phyloP scores from a whole-genome alignment of 2,329 filamentous ascomycete genomes.

The Teratosphaeriaceae sp. region DNA sequence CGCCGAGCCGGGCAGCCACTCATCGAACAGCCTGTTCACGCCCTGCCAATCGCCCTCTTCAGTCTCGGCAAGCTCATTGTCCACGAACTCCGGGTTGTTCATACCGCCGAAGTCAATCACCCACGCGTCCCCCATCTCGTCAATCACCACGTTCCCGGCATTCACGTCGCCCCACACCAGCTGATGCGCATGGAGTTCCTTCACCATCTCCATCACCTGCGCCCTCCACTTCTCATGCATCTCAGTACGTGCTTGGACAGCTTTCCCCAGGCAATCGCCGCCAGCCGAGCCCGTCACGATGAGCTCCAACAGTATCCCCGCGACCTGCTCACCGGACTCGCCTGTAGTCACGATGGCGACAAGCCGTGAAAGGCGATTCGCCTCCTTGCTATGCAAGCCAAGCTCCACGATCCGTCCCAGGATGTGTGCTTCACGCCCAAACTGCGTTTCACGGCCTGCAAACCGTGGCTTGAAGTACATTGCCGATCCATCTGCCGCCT shows the following conservation, averaged over 20 bases:
- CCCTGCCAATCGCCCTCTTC: conserved; percentile 19
- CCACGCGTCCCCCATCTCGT: conserved; percentile 17
- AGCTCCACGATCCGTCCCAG: not conserved
- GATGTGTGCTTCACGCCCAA: not conserved
- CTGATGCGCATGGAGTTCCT: conserved; percentile 14
- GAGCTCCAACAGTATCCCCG: not conserved
- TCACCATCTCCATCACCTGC: not conserved
- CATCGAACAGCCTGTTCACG: conserved; percentile 12
- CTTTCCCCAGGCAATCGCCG: not conserved
- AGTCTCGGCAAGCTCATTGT: conserved; percentile 17
- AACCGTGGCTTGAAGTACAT: not conserved
- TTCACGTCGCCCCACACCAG: conserved; percentile 25
- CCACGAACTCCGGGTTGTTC: conserved; percentile 20
- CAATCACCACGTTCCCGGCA: conserved; percentile 21
- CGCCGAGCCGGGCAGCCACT: conserved; percentile 4
- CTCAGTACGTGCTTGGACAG: not conserved
- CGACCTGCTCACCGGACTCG: not conserved
- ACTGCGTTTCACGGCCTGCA: not conserved
- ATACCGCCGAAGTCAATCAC: conserved; percentile 23
- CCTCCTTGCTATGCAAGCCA: not conserved
- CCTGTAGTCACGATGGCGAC: not conserved
- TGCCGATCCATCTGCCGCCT: not conserved
- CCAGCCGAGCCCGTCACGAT: not conserved
- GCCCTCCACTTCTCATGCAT: conserved; percentile 4
- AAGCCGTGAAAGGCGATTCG: not conserved